Evolutionary conservation across 305 asterid species (phyloP).

Genomic region (Nicotiana rustica): DNA sequence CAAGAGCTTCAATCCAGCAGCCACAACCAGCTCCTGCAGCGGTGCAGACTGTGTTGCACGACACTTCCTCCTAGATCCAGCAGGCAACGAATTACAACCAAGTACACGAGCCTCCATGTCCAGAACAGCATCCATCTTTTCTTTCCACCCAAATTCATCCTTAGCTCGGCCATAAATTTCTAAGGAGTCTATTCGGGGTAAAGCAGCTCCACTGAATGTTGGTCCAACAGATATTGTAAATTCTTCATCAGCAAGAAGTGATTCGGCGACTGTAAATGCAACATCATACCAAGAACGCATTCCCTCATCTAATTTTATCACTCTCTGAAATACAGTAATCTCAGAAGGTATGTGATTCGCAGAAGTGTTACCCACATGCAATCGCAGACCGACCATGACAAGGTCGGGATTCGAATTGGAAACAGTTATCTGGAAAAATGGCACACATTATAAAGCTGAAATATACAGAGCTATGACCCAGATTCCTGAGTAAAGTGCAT

Average conservation of each 20-base stretch:
- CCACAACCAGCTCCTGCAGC: constrained; percentile 91
- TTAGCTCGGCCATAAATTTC: constrained; percentile 98
- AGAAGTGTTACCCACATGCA: constrained; percentile 95
- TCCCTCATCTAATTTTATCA: constrained; percentile 92
- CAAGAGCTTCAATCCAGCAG: constrained; percentile 93
- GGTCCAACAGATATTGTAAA: constrained; percentile 84
- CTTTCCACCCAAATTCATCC: constrained; percentile 99
- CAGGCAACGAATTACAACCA: constrained; percentile 73
- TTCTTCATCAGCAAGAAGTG: constrained; percentile 98
- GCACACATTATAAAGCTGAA: constrained; percentile 3
- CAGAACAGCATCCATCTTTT: constrained; percentile 95
- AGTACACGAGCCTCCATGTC: constrained; percentile 93
- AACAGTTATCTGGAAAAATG: constrained; percentile 72
- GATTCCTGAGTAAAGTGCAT: constrained; percentile 8
- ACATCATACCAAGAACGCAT: constrained; percentile 99
- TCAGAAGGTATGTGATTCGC: constrained; percentile 94
- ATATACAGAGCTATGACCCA: not conserved
- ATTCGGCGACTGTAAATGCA: constrained; percentile 97
- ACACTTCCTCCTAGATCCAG: constrained; percentile 77
- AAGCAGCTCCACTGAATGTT: constrained; percentile 82
- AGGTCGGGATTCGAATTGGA: constrained; percentile 96
- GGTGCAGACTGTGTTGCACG: constrained; percentile 74
- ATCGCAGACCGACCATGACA: constrained; percentile 95
- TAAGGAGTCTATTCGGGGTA: constrained; percentile 90
- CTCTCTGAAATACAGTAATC: constrained; percentile 85